Evolutionary conservation across 2,329 filamentous ascomycete genomes (phyloP).

Genomic region (Aspergillus quadricinctus): DNA sequence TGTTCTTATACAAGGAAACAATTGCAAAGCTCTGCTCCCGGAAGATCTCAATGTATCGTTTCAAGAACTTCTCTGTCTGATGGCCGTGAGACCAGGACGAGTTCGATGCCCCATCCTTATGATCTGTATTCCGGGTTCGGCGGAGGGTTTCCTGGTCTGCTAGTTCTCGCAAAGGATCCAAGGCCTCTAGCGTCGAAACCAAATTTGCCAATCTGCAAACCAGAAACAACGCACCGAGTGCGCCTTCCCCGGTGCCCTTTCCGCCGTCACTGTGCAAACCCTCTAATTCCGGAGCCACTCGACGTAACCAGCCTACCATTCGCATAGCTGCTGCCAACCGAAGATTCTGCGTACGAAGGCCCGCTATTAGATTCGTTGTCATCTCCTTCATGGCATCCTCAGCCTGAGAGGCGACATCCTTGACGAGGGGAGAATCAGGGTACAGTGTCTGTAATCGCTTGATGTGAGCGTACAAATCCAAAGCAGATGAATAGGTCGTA

Average conservation of each 20-base stretch:
- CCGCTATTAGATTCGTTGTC: constrained; percentile 75
- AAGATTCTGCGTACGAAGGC: constrained; percentile 70
- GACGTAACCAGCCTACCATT: constrained; percentile 83
- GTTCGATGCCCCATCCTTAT: constrained; percentile 17
- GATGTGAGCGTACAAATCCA: constrained; percentile 93
- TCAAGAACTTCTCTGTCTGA: constrained; percentile 90
- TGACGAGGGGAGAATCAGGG: constrained; percentile 70
- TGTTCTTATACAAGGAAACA: constrained; percentile 87
- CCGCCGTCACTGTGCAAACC: constrained; percentile 28
- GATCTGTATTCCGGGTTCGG: constrained; percentile 30
- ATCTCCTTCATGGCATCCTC: constrained; percentile 85
- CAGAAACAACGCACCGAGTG: constrained; percentile 78
- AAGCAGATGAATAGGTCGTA: constrained; percentile 78
- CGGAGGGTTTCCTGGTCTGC: constrained; percentile 75
- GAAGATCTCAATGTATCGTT: constrained; percentile 95
- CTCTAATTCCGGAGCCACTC: constrained; percentile 77
- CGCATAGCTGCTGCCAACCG: constrained; percentile 88
- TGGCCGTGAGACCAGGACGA: constrained; percentile 57
- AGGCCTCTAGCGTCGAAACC: constrained; percentile 70
- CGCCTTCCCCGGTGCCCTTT: constrained; percentile 53
- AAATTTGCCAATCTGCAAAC: constrained; percentile 80
- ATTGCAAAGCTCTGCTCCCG: constrained; percentile 96
- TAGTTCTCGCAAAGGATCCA: constrained; percentile 80
- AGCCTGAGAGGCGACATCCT: constrained; percentile 69
- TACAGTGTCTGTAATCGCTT: constrained; percentile 79